phyloP scores from a whole-genome alignment of 2,329 filamentous ascomycete genomes.

The Claviceps citrina region DNA sequence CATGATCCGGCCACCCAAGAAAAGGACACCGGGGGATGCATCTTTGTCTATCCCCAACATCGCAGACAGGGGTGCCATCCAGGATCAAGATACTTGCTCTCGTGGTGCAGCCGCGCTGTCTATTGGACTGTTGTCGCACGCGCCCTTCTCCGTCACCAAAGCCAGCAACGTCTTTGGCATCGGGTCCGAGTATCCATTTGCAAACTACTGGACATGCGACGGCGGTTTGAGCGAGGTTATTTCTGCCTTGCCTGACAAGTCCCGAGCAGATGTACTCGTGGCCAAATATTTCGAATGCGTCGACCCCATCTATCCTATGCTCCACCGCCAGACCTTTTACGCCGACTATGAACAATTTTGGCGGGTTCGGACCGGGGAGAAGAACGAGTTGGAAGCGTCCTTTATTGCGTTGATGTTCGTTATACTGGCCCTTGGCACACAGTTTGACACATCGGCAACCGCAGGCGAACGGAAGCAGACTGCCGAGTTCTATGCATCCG shows the following conservation, averaged over 20 bases:
- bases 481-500: constrained; percentile 68
- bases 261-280: constrained; percentile 57
- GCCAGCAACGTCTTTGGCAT: constrained; percentile 71
- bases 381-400: constrained; percentile 46
- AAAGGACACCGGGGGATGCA: constrained; percentile 26
- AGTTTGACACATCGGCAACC: constrained; percentile 50
- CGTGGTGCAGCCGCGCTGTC: constrained; percentile 39
- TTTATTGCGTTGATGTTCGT: constrained; percentile 60
- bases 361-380: constrained; percentile 43
- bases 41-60: constrained; percentile 36
- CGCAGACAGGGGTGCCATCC: constrained; percentile 35
- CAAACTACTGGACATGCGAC: constrained; percentile 72
- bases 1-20: constrained; percentile 43
- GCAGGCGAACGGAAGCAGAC: constrained; percentile 54
- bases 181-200: constrained; percentile 62
- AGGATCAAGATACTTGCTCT: constrained; percentile 28
- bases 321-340: constrained; percentile 60
- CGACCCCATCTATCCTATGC: constrained; percentile 68
- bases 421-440: constrained; percentile 63
- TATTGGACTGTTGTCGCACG: constrained; percentile 51
- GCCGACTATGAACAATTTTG: constrained; percentile 68
- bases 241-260: constrained; percentile 57
- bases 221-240: constrained; percentile 63
- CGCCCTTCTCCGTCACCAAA: constrained; percentile 54
- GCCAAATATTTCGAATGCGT: constrained; percentile 53